Evolutionary conservation across 352 stramenopile species (phyloP).

Genomic region (Pythium folliculosum): DNA sequence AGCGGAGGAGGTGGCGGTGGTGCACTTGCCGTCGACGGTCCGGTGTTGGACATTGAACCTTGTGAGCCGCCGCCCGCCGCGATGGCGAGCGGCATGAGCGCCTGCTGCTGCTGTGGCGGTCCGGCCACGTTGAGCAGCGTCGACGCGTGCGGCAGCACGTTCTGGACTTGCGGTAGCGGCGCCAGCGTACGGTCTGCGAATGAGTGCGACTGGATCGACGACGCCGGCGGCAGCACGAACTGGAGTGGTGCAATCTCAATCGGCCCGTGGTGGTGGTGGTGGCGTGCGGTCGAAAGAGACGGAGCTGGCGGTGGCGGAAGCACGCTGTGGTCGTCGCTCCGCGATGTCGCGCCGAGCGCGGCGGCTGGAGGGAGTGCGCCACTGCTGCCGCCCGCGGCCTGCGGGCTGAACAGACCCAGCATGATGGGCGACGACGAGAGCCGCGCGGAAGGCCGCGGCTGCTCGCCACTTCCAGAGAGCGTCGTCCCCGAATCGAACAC

Average conservation of each 20-base stretch:
- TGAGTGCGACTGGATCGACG: slow-evolving; percentile 36
- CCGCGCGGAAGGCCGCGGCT: neutral
- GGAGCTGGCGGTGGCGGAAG: neutral
- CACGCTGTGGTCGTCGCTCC: slow-evolving; percentile 1
- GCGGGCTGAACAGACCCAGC: slow-evolving; percentile 5
- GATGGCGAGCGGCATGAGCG: slow-evolving; percentile 6
- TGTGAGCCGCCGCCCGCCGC: neutral
- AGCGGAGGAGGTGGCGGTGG: neutral
- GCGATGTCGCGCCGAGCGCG: slow-evolving; percentile 1
- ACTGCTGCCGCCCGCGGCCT: neutral
- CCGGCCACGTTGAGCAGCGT: slow-evolving; percentile 22
- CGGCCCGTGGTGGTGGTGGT: slow-evolving; percentile 17
- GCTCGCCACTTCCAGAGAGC: too few relatives aligned
- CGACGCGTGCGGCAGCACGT: slow-evolving; percentile 29
- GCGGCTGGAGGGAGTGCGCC: slow-evolving; percentile 8
- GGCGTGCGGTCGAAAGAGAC: neutral
- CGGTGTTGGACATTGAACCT: neutral
- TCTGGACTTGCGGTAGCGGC: slow-evolving; percentile 29
- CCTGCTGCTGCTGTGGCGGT: slow-evolving; percentile 3
- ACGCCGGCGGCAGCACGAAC: slow-evolving; percentile 44
- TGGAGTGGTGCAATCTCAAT: slow-evolving; percentile 31
- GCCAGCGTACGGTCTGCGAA: slow-evolving; percentile 26
- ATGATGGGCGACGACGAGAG: slow-evolving; percentile 13
- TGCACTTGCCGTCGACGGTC: neutral
- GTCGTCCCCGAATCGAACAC: too few relatives aligned